Base-by-base conservation (phyloP, 768 basidiomycete species). In the Saitozyma sp. region DNA sequence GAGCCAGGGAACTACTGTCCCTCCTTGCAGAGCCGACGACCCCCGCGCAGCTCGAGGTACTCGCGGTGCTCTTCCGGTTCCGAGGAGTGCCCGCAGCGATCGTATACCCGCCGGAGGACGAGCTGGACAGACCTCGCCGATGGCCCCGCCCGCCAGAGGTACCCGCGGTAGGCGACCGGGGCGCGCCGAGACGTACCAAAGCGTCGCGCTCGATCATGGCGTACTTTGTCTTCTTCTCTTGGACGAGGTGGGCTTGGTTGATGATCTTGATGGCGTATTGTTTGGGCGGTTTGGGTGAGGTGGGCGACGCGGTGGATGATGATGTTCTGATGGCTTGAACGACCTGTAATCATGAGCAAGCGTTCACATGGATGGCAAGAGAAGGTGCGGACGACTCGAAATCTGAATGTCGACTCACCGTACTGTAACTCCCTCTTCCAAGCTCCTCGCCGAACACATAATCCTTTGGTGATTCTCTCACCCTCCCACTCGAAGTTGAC, bases 181-280 rank as follows among this genome's bases (percentile, higher is more conserved):
- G 76, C 9, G 61, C 59, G 6, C 71, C 68, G 7, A 80, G 69
- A 13, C 76, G 63, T 16, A 79, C 74, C 14, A 80, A 61, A 11
- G 79, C 78, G 46, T 80, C 79, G 6, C 77, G 67, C 57, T 80
- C 79, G 49, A 80, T 74, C 64, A 74, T 72, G 6, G 79, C 79
- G 63, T 80, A 80, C 58, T 78, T 78, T 9, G 70, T 75, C 64
- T 80, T 80, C 56, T 78, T 77, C 70, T 80, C 76, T 38, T 73
- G 70, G 19, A 79, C 66, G 20, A 80, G 74, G 45, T 80, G 79
- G 43, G 73, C 71, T 59, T 80, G 78, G 55, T 79, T 77, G 65
- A 80, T 77, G 62, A 80, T 79, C 50, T 80, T 80, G 71, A 80
- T 74, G 41, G 79, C 79, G 58, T 76, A 80, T 46, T 70, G 63